A percentile compares a stretch with the other conserved stretches of the same genome.
Conservation (phyloP, 169 alveolate genomes). For the Neospora caninum region DNA sequence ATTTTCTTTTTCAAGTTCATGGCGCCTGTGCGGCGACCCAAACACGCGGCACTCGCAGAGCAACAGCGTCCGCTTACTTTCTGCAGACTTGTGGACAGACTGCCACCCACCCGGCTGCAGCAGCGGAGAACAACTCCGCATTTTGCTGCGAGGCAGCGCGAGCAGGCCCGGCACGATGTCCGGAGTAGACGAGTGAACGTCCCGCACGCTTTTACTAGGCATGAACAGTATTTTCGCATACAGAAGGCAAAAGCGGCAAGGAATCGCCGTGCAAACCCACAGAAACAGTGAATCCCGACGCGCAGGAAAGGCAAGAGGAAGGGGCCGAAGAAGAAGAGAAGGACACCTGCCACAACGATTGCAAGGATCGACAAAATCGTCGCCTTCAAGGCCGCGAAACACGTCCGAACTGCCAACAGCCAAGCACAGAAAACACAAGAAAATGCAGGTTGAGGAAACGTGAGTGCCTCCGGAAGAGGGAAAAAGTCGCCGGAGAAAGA, state of each 20-base stretch:
- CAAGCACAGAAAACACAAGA: neutral
- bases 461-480: neutral
- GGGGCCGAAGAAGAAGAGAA: conserved; percentile 37
- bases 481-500: neutral
- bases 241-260: neutral
- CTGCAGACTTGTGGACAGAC: neutral
- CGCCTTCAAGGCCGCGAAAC: conserved; percentile 27
- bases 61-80: neutral
- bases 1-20: neutral
- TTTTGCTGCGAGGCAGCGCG: neutral
- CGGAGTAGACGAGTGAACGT: neutral
- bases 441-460: neutral
- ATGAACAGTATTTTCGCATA: neutral
- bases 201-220: conserved; percentile 25
- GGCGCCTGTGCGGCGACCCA: neutral
- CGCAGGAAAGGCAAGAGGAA: conserved; percentile 23
- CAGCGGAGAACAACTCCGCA: neutral
- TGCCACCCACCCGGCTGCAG: neutral
- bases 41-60: neutral
- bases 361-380: neutral
- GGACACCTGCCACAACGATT: neutral
- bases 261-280: neutral
- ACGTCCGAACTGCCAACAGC: neutral
- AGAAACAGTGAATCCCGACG: neutral
- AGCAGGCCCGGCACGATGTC: neutral